Conservation (phyloP, 345 rosid species). For the Brassica napus region Da-Ae NC_063442.1:29688001-29688500, state of each 20-base stretch:
- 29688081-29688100: constrained; percentile 34
- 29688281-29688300: constrained; percentile 25
- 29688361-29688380: constrained; percentile 9
- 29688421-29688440: not conserved
- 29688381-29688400: constrained; percentile 11
- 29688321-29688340: constrained; percentile 34
- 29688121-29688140: constrained; percentile 6
- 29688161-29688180: constrained; percentile 27
- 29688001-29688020: constrained; percentile 8
- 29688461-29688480: constrained; percentile 18
- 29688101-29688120: constrained; percentile 26
- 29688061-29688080: constrained; percentile 43
- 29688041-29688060: constrained; percentile 36
- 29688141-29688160: constrained; percentile 19
- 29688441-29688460: constrained; percentile 32
- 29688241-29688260: constrained; percentile 32
- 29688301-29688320: constrained; percentile 38
- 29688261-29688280: constrained; percentile 34
- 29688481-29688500: constrained; percentile 29
- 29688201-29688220: constrained; percentile 39
- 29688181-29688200: constrained; percentile 38
- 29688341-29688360: constrained; percentile 34
- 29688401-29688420: not conserved
- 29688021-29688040: constrained; percentile 34
- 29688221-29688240: constrained; percentile 33